Evolutionary conservation across 371 early-diverging fungal genomes (phyloP), one percentile per base, ranked within the genome.

Genomic region (Mycotypha africana): DNA sequence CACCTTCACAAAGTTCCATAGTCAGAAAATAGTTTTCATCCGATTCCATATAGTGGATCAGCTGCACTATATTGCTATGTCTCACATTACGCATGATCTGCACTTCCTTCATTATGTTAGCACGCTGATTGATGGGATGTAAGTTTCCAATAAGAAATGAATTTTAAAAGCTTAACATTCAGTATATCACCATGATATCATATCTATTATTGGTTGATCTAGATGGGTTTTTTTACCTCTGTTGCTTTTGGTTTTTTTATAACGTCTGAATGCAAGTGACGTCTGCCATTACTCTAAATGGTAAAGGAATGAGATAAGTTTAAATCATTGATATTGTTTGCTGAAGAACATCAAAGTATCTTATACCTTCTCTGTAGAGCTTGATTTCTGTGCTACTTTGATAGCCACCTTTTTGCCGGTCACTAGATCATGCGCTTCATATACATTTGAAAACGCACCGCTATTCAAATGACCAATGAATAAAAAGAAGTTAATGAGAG

Each of bases 381-480:
- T 67, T 34, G 74, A 44, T 42, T 82, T 82, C 57, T 78, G 65
- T 6, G 88, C 82, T 2, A 85, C 78, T 64, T 91, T 91, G 57
- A 91, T 70, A 5, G 89, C 91, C 11, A 91, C 88, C 30, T 77
- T 60, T 19, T 73, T 58, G 12, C 75, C 72, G 3, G 67, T 78
- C 38, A 57, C 56, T 15, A 53, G 48, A 47, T 84, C 79, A 32
- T 69, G 61, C 3, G 86, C 90, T 42, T 76, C 70, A 67, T 79
- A 88, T 3, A 89, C 90, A 41, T 77, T 83, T 45, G 85, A 85
- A 59, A 89, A 89, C n/a, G 88, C 90, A 39, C 90, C 90, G 56
- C 84, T 85, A 66, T 31, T 12, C 24, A 49, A 36, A 36, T 38
- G 24, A 14, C 0, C 16, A 19, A 14, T 22, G 31, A 38, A 16